Conservation (phyloP, 257 asterid species). For the Fraxinus anomala region DNA sequence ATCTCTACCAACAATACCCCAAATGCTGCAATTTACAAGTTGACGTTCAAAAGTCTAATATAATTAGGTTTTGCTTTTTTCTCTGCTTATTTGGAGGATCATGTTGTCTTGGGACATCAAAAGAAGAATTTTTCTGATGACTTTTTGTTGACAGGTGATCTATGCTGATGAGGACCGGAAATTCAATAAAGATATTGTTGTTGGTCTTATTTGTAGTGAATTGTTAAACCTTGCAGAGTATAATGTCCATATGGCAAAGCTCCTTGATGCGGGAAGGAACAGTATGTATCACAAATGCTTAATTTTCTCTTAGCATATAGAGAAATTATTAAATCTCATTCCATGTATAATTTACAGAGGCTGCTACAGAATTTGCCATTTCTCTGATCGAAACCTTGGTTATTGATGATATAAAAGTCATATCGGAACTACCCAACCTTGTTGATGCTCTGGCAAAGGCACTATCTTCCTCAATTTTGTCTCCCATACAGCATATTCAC, state of each 20-base stretch:
- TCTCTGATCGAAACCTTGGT: constrained; percentile 77
- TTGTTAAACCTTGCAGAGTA: constrained; percentile 87
- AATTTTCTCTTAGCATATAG: constrained; percentile 20
- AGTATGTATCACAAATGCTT: constrained; percentile 52
- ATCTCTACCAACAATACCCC: not conserved
- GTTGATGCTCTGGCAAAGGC: constrained; percentile 95
- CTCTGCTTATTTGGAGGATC: not conserved
- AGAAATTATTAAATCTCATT: constrained; percentile 18
- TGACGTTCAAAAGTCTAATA: not conserved
- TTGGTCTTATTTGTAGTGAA: constrained; percentile 83
- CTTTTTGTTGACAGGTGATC: constrained; percentile 59
- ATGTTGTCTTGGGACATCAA: not conserved
- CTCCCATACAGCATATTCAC: not conserved
- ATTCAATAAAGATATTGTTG: constrained; percentile 79
- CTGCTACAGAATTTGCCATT: constrained; percentile 88
- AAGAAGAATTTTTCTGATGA: not conserved
- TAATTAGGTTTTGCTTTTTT: not conserved
- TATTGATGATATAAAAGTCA: constrained; percentile 61
- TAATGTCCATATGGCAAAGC: constrained; percentile 95
- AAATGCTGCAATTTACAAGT: not conserved
- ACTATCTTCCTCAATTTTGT: constrained; percentile 29
- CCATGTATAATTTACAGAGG: constrained; percentile 59
- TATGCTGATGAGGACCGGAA: constrained; percentile 93
- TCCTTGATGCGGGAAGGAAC: constrained; percentile 91
- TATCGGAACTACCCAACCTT: constrained; percentile 83